Evolutionary conservation across 306 rosid species (phyloP), one percentile per base, ranked within the genome.

Genomic region (Pyrus pyrifolia): DNA sequence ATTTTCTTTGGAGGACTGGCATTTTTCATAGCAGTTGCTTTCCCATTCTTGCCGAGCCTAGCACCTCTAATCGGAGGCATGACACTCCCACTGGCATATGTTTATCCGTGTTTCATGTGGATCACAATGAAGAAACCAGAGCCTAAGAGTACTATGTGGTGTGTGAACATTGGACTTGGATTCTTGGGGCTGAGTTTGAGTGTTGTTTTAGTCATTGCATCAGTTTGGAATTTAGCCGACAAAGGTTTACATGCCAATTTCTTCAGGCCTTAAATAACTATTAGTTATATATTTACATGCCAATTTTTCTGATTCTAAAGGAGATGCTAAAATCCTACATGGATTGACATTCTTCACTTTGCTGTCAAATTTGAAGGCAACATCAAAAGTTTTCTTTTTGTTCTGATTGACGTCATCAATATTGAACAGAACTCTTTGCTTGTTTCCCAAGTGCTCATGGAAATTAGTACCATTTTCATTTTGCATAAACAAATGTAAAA

Each of bases 81-180:
- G 15, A 81, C 88, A 1, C 78, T 93, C 61, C 97, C 97, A 4
- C 2, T 93, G 53, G 83, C 96, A 1, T 88, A 81, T 67, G 88
- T 87, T 4, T 90, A 93, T 80, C 97, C 97, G 0, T 90, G 97
- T 74, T 86, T 90, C 87, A 93, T 93, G 92, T 93, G 93, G 90
- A 22, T 89, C 14, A 49, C 88, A 3, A 75, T 93, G 40, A 89
- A 85, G 86, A 90, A 87, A 23, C 92, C 91, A 7, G 77, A 55
- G 8, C 62, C 27, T 25, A 76, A 52, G 23, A 67, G 87, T 35
- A 22, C 5, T 0, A 55, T 65, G 11, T 86, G 93, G 92, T 80
- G 76, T 13, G 59, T 87, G 27, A 89, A 89, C 67, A 49, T 78
- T 25, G 79, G 60, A 1, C 85, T 90, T 17, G 97, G 96, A 5